These are phyloP conservation scores for Yarrowia phangngaensis DNA, from an alignment of 805 yeast genomes.

Conservation along the genomic window DNA sequence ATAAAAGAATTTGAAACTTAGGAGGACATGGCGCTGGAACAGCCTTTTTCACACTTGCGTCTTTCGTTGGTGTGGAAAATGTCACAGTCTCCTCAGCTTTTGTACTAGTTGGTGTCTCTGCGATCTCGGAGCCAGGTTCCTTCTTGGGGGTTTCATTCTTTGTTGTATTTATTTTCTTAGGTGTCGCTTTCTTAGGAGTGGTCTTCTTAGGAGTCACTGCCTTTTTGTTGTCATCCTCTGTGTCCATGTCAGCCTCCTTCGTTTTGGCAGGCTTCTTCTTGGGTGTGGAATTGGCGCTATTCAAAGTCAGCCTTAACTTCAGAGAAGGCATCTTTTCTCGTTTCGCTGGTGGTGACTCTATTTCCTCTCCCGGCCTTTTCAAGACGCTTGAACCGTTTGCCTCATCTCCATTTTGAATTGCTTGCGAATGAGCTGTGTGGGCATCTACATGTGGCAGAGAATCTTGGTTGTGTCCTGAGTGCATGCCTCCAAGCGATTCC, in stretches of 20 bases:
- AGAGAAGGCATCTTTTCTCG: conserved; percentile 20
- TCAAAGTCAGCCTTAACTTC: conserved; percentile 8
- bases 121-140: neutral
- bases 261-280: neutral
- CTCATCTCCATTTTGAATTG: neutral
- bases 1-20: conserved; percentile 32
- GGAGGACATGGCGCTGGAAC: conserved; percentile 32
- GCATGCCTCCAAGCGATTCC: neutral
- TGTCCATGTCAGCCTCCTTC: conserved; percentile 1
- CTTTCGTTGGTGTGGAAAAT: conserved; percentile 4
- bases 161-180: conserved; percentile 6
- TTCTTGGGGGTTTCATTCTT: neutral
- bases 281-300: conserved; percentile 6
- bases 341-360: conserved; percentile 13
- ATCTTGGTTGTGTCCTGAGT: conserved; percentile 10
- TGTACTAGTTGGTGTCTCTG: neutral
- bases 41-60: conserved; percentile 4
- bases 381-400: neutral
- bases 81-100: conserved; percentile 5
- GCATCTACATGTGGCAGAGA: no score
- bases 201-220: neutral
- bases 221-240: conserved; percentile 2
- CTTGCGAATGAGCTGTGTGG: no score
- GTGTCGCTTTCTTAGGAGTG: neutral
- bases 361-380: conserved; percentile 6